Evolutionary conservation across 768 basidiomycete species (phyloP), one percentile per base, ranked within the genome.

Genomic region (Solioccasus polychromus): DNA sequence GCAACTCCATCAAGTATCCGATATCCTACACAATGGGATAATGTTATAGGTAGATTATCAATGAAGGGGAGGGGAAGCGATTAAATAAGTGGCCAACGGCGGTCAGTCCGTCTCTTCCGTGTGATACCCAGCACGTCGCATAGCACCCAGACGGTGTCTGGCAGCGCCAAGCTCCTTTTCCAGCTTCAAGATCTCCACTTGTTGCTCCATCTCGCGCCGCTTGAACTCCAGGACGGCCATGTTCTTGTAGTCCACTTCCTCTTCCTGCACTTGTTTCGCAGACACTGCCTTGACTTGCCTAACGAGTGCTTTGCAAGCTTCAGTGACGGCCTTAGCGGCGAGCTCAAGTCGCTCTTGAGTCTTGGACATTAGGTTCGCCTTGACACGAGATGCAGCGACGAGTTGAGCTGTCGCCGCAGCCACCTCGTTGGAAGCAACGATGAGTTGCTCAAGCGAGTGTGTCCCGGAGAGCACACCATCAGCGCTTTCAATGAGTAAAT

Each of bases 361-460:
- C 74, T 96, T 95, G 42, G 91, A 94, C 94, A 97, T 98, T 51
- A 97, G 75, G 61, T 92, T 92, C 5, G 94, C 92, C 72, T 98
- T 99, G 61, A 99, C 96, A 45, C 96, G 85, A 10, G 94, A 97
- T 7, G 96, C 96, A 20, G 96, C 96, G 35, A 99, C 96, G 41
- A 99, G 85, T 68, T 99, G 96, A 14, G 96, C 96, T 2, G 96
- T 99, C 3, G 96, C 87, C 41, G 84, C 92, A 3, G 94, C 92
- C 32, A 99, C 96, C 66, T 97, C 96, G 69, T 98, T 98, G 30
- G 96, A 99, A n/a, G 96, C 90, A 47, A 98, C 96, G 61, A 99
- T 98, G 55, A 99, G 87, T 69, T 99, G 96, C 70, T 98, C 96
- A 47, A 97, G 78, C 24, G 94, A 93, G 66, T 98, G 92, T 14